Percentiles rank a stretch among this genome's conserved stretches.
Evolutionary conservation across 2,329 filamentous ascomycete species (phyloP).

Genomic region (Truncatella angustata): DNA sequence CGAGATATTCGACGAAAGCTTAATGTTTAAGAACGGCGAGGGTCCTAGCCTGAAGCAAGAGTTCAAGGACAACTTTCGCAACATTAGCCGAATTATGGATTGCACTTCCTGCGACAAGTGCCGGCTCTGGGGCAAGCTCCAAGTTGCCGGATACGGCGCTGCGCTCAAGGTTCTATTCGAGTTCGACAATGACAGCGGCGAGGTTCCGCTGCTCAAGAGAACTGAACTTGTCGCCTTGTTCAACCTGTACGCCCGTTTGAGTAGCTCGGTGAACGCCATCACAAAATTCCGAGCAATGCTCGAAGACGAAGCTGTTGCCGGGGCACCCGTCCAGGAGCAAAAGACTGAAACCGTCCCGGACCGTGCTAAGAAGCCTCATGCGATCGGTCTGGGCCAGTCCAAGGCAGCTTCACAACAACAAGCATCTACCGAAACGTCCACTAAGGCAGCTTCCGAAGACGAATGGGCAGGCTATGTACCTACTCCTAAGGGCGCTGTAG

Average conservation of each 20-base stretch:
- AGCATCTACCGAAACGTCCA: not conserved
- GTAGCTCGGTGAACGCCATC: conserved; percentile 74
- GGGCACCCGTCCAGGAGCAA: conserved; percentile 19
- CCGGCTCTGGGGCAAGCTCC: conserved; percentile 94
- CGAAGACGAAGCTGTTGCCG: conserved; percentile 21
- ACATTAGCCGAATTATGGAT: conserved; percentile 96
- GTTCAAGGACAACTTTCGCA: conserved; percentile 95
- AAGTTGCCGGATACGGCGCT: conserved; percentile 91
- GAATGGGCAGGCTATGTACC: conserved; percentile 31
- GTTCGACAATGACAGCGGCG: conserved; percentile 67
- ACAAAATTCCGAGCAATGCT: conserved; percentile 66
- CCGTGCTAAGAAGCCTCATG: conserved; percentile 42
- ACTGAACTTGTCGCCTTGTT: conserved; percentile 93
- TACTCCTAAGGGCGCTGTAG: not conserved
- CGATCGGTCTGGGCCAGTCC: conserved; percentile 27
- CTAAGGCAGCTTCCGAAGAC: conserved; percentile 27
- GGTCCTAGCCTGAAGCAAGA: conserved; percentile 86
- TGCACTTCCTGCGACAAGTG: conserved; percentile 99
- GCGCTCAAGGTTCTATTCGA: conserved; percentile 96
- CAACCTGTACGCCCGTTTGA: conserved; percentile 89
- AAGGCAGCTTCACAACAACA: conserved; percentile 14
- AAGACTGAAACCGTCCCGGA: conserved; percentile 26
- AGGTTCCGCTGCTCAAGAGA: conserved; percentile 70
- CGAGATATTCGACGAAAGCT: conserved; percentile 87
- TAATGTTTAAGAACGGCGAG: conserved; percentile 86